Percentiles rank a stretch among this genome's conserved stretches.
Evolutionary conservation across 2,329 filamentous ascomycete species (phyloP).

Genomic region (Beauveria caledonica): DNA sequence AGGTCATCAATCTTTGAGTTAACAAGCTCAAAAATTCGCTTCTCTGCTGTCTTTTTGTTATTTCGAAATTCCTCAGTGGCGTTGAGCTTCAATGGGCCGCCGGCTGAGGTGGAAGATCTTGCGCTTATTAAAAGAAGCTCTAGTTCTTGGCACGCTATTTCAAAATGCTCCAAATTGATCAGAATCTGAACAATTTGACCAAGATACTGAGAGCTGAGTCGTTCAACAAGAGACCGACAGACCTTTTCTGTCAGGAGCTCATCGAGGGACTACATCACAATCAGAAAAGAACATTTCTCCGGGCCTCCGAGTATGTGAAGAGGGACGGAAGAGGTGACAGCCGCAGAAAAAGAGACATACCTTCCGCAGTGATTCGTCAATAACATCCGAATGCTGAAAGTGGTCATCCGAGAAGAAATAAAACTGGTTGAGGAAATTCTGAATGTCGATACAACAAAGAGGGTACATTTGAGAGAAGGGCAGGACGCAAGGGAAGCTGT

Average conservation of each 20-base stretch:
- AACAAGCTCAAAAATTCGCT: slow-evolving; percentile 95
- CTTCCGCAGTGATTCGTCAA: slow-evolving; percentile 82
- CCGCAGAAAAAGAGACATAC: slow-evolving; percentile 29
- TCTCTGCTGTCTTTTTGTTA: slow-evolving; percentile 93
- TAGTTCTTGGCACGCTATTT: slow-evolving; percentile 82
- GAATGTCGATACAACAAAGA: slow-evolving; percentile 93
- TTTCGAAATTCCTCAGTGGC: slow-evolving; percentile 81
- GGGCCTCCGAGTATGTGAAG: too few species aligned
- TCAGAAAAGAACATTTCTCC: background rate
- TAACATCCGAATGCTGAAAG: slow-evolving; percentile 81
- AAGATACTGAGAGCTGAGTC: slow-evolving; percentile 83
- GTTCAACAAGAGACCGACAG: slow-evolving; percentile 80
- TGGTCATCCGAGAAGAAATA: slow-evolving; percentile 97
- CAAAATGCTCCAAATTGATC: slow-evolving; percentile 95
- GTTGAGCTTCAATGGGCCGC: slow-evolving; percentile 67
- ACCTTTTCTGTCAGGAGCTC: slow-evolving; percentile 90
- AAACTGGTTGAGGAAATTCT: slow-evolving; percentile 96
- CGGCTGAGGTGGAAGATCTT: slow-evolving; percentile 71
- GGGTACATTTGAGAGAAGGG: slow-evolving; percentile 99
- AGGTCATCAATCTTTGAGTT: slow-evolving; percentile 98
- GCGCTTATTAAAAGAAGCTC: slow-evolving; percentile 80
- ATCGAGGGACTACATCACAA: slow-evolving; percentile 62
- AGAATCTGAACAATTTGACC: slow-evolving; percentile 98
- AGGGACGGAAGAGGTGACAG: background rate
- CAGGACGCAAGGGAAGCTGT: slow-evolving; percentile 83